Conservation (phyloP, 495 filamentous ascomycete genomes). For the Xylona heveae region DNA sequence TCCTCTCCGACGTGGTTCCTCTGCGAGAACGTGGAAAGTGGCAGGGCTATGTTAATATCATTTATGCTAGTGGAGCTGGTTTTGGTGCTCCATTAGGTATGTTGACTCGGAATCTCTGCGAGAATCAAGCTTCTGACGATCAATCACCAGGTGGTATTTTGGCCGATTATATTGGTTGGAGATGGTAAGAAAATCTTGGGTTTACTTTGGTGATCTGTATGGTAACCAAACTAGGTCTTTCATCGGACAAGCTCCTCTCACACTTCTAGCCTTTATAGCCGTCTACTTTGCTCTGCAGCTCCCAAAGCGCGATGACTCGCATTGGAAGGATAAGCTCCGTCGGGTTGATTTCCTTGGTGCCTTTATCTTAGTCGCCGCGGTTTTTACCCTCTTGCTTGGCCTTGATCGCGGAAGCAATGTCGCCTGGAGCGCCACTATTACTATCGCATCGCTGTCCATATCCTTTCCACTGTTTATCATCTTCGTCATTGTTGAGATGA, state of each 20-base stretch:
- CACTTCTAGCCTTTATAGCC: slow-evolving; percentile 39
- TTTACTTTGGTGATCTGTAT: too few relatives aligned
- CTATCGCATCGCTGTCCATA: slow-evolving; percentile 32
- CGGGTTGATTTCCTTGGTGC: slow-evolving; percentile 69
- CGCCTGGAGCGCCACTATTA: slow-evolving; percentile 38
- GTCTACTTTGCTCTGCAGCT: slow-evolving; percentile 42
- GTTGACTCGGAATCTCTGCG: too few relatives aligned
- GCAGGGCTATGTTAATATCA: slow-evolving; percentile 69
- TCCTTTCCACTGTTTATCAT: slow-evolving; percentile 38
- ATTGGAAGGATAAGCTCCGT: slow-evolving; percentile 43
- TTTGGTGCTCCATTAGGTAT: slow-evolving; percentile 50
- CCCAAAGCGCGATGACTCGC: slow-evolving; percentile 27
- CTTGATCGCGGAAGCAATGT: slow-evolving; percentile 63
- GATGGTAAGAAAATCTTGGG: slow-evolving; percentile 33
- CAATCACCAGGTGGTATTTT: slow-evolving; percentile 43
- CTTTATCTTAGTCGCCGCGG: slow-evolving; percentile 42
- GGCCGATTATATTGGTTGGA: slow-evolving; percentile 60
- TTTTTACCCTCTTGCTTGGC: slow-evolving; percentile 50
- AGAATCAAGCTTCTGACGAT: slow-evolving; percentile 1
- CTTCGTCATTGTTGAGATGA: slow-evolving; percentile 51
- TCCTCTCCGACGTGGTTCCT: slow-evolving; percentile 58
- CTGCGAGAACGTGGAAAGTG: slow-evolving; percentile 58
- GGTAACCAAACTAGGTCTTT: slow-evolving; percentile 55
- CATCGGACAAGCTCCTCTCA: slow-evolving; percentile 46
- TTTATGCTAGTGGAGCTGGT: slow-evolving; percentile 49